Evolutionary conservation across 805 yeast species (phyloP).

Genomic region (Cyberlindnera subsufficiens): DNA sequence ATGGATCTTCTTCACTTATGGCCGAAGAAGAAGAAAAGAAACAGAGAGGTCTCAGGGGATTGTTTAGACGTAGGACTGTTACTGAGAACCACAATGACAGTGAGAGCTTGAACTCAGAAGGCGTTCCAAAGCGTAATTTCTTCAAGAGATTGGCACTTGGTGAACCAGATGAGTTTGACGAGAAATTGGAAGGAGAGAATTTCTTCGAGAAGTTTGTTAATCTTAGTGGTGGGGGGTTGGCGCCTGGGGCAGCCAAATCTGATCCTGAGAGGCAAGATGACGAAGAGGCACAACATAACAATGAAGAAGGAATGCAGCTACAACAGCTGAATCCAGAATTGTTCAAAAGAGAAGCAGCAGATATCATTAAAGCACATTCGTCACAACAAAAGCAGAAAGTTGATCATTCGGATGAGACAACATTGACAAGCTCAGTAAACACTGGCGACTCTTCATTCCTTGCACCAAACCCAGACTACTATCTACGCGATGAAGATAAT

Average conservation of each 20-base stretch:
- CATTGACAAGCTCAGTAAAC: conserved; percentile 20
- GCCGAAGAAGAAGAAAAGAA: conserved; percentile 8
- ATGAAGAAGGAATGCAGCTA: conserved; percentile 38
- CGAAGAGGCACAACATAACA: conserved; percentile 29
- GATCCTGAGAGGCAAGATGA: conserved; percentile 24
- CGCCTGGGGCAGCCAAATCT: conserved; percentile 27
- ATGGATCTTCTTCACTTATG: background rate
- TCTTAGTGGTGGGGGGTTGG: conserved; percentile 28
- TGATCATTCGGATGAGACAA: conserved; percentile 14
- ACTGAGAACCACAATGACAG: conserved; percentile 4
- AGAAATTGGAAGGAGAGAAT: conserved; percentile 21
- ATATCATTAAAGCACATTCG: conserved; percentile 45
- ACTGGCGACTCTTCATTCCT: conserved; percentile 17
- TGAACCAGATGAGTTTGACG: conserved; percentile 18
- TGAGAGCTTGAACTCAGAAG: conserved; percentile 4
- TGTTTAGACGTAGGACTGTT: conserved; percentile 13
- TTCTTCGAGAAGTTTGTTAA: conserved; percentile 27
- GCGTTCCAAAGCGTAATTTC: conserved; percentile 4
- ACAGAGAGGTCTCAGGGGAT: conserved; percentile 11
- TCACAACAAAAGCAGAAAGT: conserved; percentile 1
- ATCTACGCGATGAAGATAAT: conserved; percentile 24
- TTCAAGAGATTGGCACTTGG: conserved; percentile 16
- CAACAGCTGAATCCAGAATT: conserved; percentile 35
- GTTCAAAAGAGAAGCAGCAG: conserved; percentile 47
- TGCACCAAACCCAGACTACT: conserved; percentile 40